A percentile compares a stretch with the other conserved stretches of the same genome.
phyloP scores from a whole-genome alignment of 2,329 filamentous ascomycete genomes.

The Scolecobasidium constrictum region DNA sequence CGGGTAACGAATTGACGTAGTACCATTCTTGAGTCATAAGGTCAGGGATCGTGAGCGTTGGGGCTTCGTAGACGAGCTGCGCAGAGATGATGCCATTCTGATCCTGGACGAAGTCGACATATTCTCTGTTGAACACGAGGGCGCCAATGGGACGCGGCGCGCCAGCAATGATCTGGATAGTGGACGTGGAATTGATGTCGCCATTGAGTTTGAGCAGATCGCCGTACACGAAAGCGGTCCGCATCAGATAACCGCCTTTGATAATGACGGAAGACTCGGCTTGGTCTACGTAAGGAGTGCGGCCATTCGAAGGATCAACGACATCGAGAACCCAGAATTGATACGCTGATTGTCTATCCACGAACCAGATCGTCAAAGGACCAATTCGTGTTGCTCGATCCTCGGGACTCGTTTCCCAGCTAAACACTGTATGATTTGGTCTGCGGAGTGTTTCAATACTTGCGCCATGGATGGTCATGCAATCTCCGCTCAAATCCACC shows the following conservation, averaged over 20 bases:
- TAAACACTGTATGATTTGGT: constrained; percentile 36
- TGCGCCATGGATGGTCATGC: background rate
- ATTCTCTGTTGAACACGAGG: constrained; percentile 51
- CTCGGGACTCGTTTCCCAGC: constrained; percentile 42
- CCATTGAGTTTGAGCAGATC: constrained; percentile 52
- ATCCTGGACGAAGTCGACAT: constrained; percentile 26
- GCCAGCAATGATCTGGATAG: constrained; percentile 56
- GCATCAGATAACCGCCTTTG: constrained; percentile 53
- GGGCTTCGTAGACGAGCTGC: constrained; percentile 39
- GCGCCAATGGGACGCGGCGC: constrained; percentile 40
- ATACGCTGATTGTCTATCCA: constrained; percentile 56
- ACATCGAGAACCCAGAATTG: constrained; percentile 57
- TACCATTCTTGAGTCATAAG: constrained; percentile 55
- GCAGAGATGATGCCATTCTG: constrained; percentile 39
- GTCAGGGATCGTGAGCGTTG: constrained; percentile 44
- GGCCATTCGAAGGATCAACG: constrained; percentile 21
- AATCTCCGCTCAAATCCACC: constrained; percentile 20
- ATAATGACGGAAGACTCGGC: constrained; percentile 37
- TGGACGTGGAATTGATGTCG: constrained; percentile 60
- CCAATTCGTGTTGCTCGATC: constrained; percentile 34
- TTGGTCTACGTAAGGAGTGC: constrained; percentile 9
- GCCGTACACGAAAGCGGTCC: constrained; percentile 46
- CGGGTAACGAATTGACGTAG: constrained; percentile 59
- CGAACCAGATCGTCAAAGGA: constrained; percentile 43
- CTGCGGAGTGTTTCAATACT: constrained; percentile 18